Conservation (phyloP, 2,329 filamentous ascomycete species). For the Aspergillus awamori region DNA sequence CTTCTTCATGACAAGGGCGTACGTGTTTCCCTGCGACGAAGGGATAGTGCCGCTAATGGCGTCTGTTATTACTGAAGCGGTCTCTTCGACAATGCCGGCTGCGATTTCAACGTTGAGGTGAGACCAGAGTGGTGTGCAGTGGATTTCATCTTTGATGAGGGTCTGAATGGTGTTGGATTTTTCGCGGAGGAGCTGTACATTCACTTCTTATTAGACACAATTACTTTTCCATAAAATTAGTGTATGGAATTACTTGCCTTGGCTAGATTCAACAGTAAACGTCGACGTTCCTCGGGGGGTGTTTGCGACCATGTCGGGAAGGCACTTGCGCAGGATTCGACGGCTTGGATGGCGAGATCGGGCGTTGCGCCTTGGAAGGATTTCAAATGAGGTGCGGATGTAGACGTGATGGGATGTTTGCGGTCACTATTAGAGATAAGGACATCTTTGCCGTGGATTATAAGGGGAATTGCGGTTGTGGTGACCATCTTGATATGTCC, state of each 20-base stretch:
- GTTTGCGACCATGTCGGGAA: conserved; percentile 10
- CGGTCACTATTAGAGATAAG: not conserved
- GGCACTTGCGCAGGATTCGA: conserved; percentile 5
- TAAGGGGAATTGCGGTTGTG: not conserved
- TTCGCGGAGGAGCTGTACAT: not conserved
- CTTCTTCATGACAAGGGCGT: conserved; percentile 67
- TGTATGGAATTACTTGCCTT: not conserved
- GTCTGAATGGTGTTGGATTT: not conserved
- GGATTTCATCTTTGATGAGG: conserved; percentile 12
- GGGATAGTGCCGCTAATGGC: conserved; percentile 7
- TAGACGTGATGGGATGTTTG: not conserved
- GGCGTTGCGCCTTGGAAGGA: conserved; percentile 14
- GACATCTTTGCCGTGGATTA: not conserved
- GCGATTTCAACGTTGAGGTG: not conserved
- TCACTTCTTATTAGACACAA: not conserved
- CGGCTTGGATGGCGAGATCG: conserved; percentile 9
- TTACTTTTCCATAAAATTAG: not conserved
- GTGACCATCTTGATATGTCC: not conserved
- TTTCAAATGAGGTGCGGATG: not conserved
- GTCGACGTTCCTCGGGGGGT: not conserved
- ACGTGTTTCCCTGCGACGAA: conserved; percentile 57
- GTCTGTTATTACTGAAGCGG: conserved; percentile 19
- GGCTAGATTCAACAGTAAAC: not conserved
- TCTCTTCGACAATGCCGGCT: conserved; percentile 6
- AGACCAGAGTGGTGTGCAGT: conserved; percentile 5